Base-by-base conservation (phyloP, 83 land plant species). In the Thuja plicata region DNA sequence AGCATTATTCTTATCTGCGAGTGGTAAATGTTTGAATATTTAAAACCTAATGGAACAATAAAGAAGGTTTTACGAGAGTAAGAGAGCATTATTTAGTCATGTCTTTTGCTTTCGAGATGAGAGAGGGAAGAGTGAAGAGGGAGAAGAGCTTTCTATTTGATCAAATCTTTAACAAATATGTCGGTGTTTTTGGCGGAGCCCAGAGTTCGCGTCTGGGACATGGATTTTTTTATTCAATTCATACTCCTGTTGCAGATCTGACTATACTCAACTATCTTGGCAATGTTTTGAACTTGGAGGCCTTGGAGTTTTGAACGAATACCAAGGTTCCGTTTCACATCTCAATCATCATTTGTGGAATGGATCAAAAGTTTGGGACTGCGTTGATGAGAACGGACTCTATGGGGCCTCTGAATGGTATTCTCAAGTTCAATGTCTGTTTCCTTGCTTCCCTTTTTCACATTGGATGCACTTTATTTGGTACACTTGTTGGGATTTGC, bases 401-500 rank as follows among this genome's bases (percentile, higher is more conserved):
- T 90, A 90, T 50, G 90, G 88, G 12, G 73, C 91, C 13, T 90
- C 90, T 0, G 93, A 93, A 73, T 93, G 93, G 94, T 88, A 80
- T 21, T 91, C 88, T 83, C 81, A 77, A 70, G 84, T 93, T 90
- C 88, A 87, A 60, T 13, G 90, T 91, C 86, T 92, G 90, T 7
- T 3, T 93, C 32, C 93, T 90, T 52, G 88, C 91, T 7, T 93
- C 93, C 66, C n/a, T 91, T 57, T 93, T 89, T 88, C 91, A 91
- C 87, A n/a, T 91, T 27, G 93, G 94, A 24, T 93, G 27, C n/a
- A 5, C 19, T 78, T 40, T 38, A 13, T 50, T 50, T 12, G 15
- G 54, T 50, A 50, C 54, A 50, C 15, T 50, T 50, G 54, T 50
- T 50, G 54, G 54, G 15, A 50, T 50, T 50, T 12, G 15, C 15